Evolutionary conservation across 345 rosid genomes (phyloP).

Genomic region (Eucalyptus tenuipes): DNA sequence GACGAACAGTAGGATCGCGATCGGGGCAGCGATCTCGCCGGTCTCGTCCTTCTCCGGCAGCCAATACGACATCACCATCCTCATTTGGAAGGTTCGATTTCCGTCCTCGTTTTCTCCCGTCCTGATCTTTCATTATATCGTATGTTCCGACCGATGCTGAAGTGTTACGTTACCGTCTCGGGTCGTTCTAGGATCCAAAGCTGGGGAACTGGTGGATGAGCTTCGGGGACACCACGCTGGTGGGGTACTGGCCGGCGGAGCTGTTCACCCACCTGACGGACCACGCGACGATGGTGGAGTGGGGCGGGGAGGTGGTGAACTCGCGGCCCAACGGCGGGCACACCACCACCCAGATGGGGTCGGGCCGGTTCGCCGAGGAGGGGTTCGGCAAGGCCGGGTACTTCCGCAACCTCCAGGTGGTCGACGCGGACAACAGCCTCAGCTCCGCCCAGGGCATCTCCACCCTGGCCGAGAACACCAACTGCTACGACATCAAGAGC

Average conservation of each 20-base stretch:
- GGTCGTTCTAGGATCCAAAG: conserved; percentile 54
- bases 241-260: conserved; percentile 98
- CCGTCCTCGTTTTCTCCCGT: neutral
- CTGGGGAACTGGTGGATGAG: conserved; percentile 98
- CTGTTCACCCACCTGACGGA: conserved; percentile 78
- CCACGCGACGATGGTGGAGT: conserved; percentile 91
- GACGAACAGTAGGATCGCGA: conserved; percentile 87
- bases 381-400: conserved; percentile 87
- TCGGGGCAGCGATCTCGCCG: conserved; percentile 99
- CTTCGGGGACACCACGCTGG: conserved; percentile 68
- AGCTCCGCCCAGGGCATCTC: conserved; percentile 50
- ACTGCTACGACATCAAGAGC: conserved; percentile 79
- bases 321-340: conserved; percentile 67
- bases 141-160: neutral
- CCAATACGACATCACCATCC: conserved; percentile 85
- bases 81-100: conserved; percentile 81
- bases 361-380: conserved; percentile 80
- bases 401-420: conserved; percentile 78
- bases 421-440: conserved; percentile 81
- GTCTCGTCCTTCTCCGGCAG: conserved; percentile 43
- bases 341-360: conserved; percentile 95
- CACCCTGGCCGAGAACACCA: conserved; percentile 76
- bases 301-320: conserved; percentile 98
- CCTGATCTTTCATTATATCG: neutral
- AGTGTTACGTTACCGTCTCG: neutral